phyloP scores from a whole-genome alignment of 2,329 filamentous ascomycete species.

The Beauveria australis region DNA sequence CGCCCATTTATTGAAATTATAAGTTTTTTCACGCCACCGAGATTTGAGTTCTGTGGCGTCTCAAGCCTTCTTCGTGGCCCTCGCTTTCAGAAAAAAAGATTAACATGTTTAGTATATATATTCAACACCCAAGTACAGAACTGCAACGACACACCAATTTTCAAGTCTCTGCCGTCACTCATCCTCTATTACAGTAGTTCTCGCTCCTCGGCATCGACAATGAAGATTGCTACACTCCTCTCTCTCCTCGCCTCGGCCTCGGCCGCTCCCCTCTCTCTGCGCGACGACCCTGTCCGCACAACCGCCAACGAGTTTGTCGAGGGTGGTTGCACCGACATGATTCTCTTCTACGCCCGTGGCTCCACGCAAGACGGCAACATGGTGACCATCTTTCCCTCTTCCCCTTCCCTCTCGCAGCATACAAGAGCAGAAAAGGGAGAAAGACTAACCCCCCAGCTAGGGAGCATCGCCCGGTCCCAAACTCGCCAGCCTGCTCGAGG shows the following conservation, averaged over 20 bases:
- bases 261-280: not conserved
- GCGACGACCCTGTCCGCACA: not conserved
- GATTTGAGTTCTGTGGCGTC: too few species aligned
- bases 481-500: conserved; percentile 14
- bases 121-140: too few species aligned
- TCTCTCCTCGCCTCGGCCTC: not conserved
- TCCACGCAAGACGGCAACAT: conserved; percentile 18
- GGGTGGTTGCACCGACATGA: conserved; percentile 18
- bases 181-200: not conserved
- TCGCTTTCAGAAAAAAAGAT: too few species aligned
- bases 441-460: not conserved
- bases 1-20: not conserved
- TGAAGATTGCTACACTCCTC: not conserved
- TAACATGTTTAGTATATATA: too few species aligned
- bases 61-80: too few species aligned
- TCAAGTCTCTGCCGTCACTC: not conserved
- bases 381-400: not conserved
- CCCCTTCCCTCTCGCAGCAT: not conserved
- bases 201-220: not conserved
- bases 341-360: conserved; percentile 20
- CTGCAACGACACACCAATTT: too few species aligned
- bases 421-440: not conserved
- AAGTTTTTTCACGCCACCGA: not conserved
- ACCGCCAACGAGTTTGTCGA: conserved; percentile 18
- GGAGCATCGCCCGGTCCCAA: conserved; percentile 14